Evolutionary conservation across 257 asterid species (phyloP), one percentile per base, ranked within the genome.

Genomic region (Jacaranda mimosifolia): DNA sequence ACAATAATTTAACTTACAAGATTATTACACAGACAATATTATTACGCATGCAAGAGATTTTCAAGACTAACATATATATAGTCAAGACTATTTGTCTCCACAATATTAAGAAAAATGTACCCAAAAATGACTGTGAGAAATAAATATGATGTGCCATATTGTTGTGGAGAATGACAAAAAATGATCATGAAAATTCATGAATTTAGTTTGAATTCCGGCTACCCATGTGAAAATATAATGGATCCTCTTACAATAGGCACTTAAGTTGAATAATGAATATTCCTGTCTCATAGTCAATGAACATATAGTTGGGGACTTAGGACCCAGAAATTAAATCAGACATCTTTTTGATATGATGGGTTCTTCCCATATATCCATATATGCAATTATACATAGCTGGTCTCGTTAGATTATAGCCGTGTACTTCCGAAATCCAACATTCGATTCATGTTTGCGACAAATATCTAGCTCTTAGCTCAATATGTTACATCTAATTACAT

Each of bases 221-320:
- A 38, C 52, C 80, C 78, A 53, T 69, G 72, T 78, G 75, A 63
- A 76, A 52, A 57, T 26, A 26, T 26, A 39, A 46, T 32, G 72
- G 75, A 60, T 58, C 75, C 12, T n/a, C 42, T 14, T 51, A 15
- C 42, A 68, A 73, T 51, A 9, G 40, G 46, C 59, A 68, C 72
- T 59, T 32, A 80, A 5, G 6, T 68, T 72, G 56, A 81, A 73
- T 68, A 68, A 45, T 55, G 35, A 77, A 51, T 68, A 51, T 63
- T 68, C 70, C 4, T 77, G 80, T 42, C 75, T 14, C 65, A 17
- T 69, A 19, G 74, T 73, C 74, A 73, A 52, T 46, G 79, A 68
- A 73, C 65, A 72, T 57, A 69, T 36, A 36, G 81, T 10, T 56
- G 70, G 68, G 63, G 51, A 40, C 40, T 74, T 72, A 64, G 83